Evolutionary conservation across 2,329 filamentous ascomycete species (phyloP).

Genomic region (Capronia epimyces): DNA sequence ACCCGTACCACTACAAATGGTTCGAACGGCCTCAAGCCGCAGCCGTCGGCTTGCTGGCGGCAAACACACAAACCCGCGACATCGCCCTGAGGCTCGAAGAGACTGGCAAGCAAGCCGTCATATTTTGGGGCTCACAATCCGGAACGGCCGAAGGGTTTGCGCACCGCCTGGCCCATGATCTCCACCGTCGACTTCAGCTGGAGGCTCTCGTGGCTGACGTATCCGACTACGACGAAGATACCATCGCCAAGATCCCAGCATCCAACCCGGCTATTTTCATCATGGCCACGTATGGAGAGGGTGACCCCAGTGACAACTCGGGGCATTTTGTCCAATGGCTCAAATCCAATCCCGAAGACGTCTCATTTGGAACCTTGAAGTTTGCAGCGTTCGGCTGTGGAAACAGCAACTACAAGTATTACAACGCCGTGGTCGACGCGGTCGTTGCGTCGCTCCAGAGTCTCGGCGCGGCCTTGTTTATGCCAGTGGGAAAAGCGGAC

Average conservation of each 20-base stretch:
- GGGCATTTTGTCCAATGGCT: slow-evolving; percentile 35
- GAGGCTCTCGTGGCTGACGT: slow-evolving; percentile 42
- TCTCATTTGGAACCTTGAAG: slow-evolving; percentile 31
- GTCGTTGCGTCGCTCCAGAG: slow-evolving; percentile 25
- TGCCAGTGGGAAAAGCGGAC: slow-evolving; percentile 36
- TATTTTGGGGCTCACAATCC: slow-evolving; percentile 84
- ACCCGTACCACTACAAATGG: slow-evolving; percentile 46
- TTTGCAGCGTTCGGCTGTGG: slow-evolving; percentile 44
- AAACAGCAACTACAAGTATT: slow-evolving; percentile 47
- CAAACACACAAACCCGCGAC: slow-evolving; percentile 32
- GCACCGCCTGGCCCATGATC: slow-evolving; percentile 82
- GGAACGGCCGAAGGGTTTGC: slow-evolving; percentile 94
- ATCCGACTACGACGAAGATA: slow-evolving; percentile 23
- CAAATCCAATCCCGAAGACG: slow-evolving; percentile 21
- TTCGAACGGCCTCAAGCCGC: slow-evolving; percentile 48
- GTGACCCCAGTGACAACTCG: slow-evolving; percentile 39
- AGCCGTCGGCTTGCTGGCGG: slow-evolving; percentile 26
- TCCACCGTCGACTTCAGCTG: slow-evolving; percentile 78
- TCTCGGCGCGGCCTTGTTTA: slow-evolving; percentile 31
- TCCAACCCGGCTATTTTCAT: slow-evolving; percentile 35
- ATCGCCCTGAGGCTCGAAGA: slow-evolving; percentile 43
- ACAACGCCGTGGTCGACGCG: slow-evolving; percentile 40
- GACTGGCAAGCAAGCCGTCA: slow-evolving; percentile 54
- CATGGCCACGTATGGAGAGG: slow-evolving; percentile 38
- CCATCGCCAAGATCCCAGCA: slow-evolving; percentile 19